Percentiles rank a stretch among this genome's conserved stretches.
Evolutionary conservation across 2,329 filamentous ascomycete species (phyloP).

Genomic region (Penicillium sp.): DNA sequence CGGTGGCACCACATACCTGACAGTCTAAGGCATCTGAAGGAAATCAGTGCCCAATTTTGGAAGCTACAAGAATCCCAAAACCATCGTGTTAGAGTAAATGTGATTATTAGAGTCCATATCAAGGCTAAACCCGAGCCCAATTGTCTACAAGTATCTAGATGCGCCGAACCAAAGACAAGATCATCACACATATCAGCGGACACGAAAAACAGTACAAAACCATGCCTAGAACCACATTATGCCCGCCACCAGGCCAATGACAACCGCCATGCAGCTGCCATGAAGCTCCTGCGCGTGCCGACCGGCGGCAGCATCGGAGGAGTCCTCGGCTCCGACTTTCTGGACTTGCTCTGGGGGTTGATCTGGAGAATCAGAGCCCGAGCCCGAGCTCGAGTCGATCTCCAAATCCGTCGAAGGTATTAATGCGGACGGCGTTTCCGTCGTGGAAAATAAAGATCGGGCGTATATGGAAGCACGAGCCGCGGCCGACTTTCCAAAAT

Average conservation of each 20-base stretch:
- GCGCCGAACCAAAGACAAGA: slow-evolving; percentile 9
- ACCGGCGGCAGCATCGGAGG: slow-evolving; percentile 26
- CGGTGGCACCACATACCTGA: too few relatives aligned
- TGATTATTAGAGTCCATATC: slow-evolving; percentile 19
- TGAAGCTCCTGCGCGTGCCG: slow-evolving; percentile 30
- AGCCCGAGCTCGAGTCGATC: too few relatives aligned
- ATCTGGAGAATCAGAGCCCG: background rate
- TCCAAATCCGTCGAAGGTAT: slow-evolving; percentile 1
- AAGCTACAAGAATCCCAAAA: too few relatives aligned
- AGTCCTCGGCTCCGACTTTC: slow-evolving; percentile 19
- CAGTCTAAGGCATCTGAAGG: too few relatives aligned
- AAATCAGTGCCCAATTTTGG: too few relatives aligned
- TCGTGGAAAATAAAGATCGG: slow-evolving; percentile 2
- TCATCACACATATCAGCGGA: slow-evolving; percentile 20
- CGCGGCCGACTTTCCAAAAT: slow-evolving; percentile 13
- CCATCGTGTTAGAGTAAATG: background rate
- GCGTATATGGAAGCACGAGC: slow-evolving; percentile 2
- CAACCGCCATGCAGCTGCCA: slow-evolving; percentile 41
- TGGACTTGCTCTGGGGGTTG: slow-evolving; percentile 8
- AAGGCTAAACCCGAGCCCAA: slow-evolving; percentile 23
- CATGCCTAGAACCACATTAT: slow-evolving; percentile 38
- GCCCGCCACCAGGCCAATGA: slow-evolving; percentile 38
- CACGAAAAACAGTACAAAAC: background rate
- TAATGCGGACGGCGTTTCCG: background rate
- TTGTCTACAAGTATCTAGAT: slow-evolving; percentile 10